Conservation (phyloP, 257 asterid genomes). For the Craterostigma plantagineum region DNA sequence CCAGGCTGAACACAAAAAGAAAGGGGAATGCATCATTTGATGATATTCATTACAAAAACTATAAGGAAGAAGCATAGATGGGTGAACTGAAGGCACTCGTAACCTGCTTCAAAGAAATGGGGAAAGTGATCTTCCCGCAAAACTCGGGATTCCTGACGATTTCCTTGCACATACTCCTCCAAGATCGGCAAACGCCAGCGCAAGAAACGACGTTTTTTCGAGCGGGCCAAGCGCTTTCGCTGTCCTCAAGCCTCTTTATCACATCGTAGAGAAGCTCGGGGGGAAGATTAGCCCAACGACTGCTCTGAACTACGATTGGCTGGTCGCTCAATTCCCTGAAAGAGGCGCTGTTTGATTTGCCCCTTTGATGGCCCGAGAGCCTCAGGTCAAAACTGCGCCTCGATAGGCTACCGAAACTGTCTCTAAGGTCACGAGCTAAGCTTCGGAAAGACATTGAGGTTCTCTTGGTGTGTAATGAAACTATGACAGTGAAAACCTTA, state of each 20-base stretch:
- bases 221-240: conserved; percentile 85
- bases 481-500: no score
- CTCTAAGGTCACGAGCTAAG: conserved; percentile 78
- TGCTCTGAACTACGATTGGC: conserved; percentile 41
- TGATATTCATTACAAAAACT: neutral
- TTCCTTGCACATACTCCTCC: conserved; percentile 81
- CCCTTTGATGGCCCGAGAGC: conserved; percentile 52
- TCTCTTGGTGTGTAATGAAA: no score
- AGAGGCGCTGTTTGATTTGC: conserved; percentile 47
- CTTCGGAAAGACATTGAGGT: conserved; percentile 76
- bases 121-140: conserved; percentile 83
- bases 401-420: conserved; percentile 76
- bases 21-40: neutral
- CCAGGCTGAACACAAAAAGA: conserved; percentile 28
- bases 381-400: conserved; percentile 64
- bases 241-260: conserved; percentile 76
- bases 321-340: conserved; percentile 51
- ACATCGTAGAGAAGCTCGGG: conserved; percentile 80
- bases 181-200: conserved; percentile 81
- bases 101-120: conserved; percentile 88
- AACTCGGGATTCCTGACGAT: conserved; percentile 61
- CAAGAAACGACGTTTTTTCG: conserved; percentile 81
- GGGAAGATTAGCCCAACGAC: conserved; percentile 89
- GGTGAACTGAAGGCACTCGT: no score
- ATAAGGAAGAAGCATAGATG: neutral